These are phyloP conservation scores for Picochlorum sp. DNA, from an alignment of 139 green algal genomes.

Conservation along the genomic window DNA sequence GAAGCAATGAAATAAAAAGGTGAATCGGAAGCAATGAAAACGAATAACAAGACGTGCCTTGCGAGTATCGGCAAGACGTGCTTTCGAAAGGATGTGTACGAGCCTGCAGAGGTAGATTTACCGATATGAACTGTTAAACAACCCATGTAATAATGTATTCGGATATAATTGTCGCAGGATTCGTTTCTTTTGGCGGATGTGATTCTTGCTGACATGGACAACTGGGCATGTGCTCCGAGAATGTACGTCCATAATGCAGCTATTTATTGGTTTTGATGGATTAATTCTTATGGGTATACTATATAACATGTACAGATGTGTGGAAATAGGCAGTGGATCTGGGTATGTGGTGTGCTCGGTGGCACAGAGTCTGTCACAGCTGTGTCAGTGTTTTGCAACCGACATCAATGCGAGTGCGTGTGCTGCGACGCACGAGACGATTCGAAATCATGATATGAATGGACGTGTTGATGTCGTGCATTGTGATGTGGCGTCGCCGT, in stretches of 20 bases:
- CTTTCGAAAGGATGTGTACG: too few species aligned
- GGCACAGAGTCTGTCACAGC: constrained; percentile 10
- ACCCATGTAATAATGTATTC: too few species aligned
- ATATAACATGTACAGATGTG: constrained; percentile 24
- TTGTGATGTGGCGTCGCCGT: constrained; percentile 27
- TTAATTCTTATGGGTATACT: too few species aligned
- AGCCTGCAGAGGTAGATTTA: too few species aligned
- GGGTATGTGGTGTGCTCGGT: constrained; percentile 77
- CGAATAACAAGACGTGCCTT: too few species aligned
- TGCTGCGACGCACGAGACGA: constrained; percentile 36
- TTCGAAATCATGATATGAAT: constrained; percentile 43
- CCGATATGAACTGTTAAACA: too few species aligned
- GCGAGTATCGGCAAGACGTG: too few species aligned
- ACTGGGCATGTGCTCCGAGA: too few species aligned
- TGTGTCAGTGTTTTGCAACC: constrained; percentile 24
- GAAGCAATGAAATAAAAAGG: too few species aligned
- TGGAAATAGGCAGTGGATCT: constrained; percentile 77
- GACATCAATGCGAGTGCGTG: constrained; percentile 58
- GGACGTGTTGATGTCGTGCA: constrained; percentile 37
- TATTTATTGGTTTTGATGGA: too few species aligned
- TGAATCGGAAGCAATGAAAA: too few species aligned
- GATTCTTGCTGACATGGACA: neutral
- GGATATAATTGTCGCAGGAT: constrained; percentile 25
- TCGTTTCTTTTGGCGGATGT: constrained; percentile 50
- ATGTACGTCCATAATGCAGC: too few species aligned